Percentiles rank a stretch among this genome's conserved stretches.
Conservation (phyloP, 2,329 filamentous ascomycete species). For the Zymoseptoria pseudotritici region DNA sequence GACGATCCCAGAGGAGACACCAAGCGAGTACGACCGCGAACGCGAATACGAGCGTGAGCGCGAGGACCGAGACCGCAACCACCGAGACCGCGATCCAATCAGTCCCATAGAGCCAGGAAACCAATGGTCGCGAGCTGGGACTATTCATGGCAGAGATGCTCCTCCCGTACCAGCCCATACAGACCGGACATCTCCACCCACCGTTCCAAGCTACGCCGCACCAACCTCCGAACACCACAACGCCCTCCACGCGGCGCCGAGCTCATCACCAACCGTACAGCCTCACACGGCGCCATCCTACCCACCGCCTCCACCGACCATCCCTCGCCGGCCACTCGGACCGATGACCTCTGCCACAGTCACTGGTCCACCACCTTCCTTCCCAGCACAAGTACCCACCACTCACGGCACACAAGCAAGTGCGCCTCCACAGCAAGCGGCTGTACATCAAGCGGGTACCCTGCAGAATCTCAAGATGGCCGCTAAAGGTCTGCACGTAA, state of each 20-base stretch:
- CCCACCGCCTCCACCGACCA: background rate
- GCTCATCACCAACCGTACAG: background rate
- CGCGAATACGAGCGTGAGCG: background rate
- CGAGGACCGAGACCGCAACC: background rate
- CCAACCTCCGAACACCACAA: background rate
- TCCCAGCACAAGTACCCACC: background rate
- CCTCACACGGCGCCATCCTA: background rate
- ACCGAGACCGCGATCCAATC: conserved; percentile 2
- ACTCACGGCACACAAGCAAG: background rate
- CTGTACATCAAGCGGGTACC: conserved; percentile 3
- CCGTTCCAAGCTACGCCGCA: background rate
- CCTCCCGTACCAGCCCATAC: background rate
- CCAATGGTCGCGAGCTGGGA: background rate
- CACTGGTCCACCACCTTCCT: background rate
- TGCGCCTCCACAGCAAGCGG: background rate
- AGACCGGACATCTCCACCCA: background rate
- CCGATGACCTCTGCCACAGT: background rate
- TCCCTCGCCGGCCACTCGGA: background rate
- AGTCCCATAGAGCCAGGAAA: conserved; percentile 1
- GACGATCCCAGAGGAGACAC: background rate
- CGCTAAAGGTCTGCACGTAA: conserved; percentile 27
- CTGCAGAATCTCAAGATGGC: conserved; percentile 24
- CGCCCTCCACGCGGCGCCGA: too few species aligned
- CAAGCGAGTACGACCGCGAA: background rate
- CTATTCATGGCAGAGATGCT: background rate